A percentile compares a stretch with the other conserved stretches of the same genome.
These are phyloP conservation scores for Debaryomyces udenii DNA, from an alignment of 1,139 yeast genomes.

Conservation along the genomic window DNA sequence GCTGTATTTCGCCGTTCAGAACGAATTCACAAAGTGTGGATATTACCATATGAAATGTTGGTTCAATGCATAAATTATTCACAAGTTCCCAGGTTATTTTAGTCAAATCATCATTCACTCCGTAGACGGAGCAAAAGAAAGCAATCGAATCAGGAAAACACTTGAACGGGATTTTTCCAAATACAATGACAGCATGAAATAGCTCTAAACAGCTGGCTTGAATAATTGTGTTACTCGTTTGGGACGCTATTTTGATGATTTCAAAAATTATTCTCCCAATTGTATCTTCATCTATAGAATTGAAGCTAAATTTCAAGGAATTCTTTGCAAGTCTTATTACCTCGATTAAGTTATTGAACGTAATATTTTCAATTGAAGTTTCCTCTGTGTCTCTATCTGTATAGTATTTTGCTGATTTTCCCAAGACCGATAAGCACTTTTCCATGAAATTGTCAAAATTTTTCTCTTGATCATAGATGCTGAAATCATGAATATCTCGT, in stretches of 20 bases:
- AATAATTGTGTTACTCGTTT: slow-evolving; percentile 44
- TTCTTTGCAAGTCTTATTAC: slow-evolving; percentile 43
- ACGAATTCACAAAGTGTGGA: slow-evolving; percentile 29
- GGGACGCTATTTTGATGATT: slow-evolving; percentile 43
- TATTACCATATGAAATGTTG: slow-evolving; percentile 24
- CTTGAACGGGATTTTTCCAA: slow-evolving; percentile 50
- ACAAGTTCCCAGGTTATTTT: slow-evolving; percentile 41
- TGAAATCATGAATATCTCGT: slow-evolving; percentile 58
- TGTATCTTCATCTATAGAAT: slow-evolving; percentile 45
- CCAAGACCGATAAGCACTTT: slow-evolving; percentile 18
- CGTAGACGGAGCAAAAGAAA: slow-evolving; percentile 45
- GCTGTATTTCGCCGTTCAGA: slow-evolving; percentile 29
- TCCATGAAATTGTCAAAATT: slow-evolving; percentile 40
- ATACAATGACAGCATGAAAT: slow-evolving; percentile 48
- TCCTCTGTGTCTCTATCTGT: slow-evolving; percentile 10
- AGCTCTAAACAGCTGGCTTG: slow-evolving; percentile 47
- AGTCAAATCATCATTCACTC: slow-evolving; percentile 39
- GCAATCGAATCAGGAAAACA: slow-evolving; percentile 42
- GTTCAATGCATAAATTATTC: slow-evolving; percentile 24
- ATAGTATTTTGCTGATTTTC: slow-evolving; percentile 15
- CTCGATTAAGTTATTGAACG: slow-evolving; percentile 19
- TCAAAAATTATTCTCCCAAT: slow-evolving; percentile 36
- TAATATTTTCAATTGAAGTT: slow-evolving; percentile 15
- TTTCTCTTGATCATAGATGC: slow-evolving; percentile 45
- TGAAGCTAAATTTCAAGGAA: slow-evolving; percentile 53